Percentiles rank a stretch among this genome's conserved stretches.
Evolutionary conservation across 345 rosid genomes (phyloP).

Genomic region (Arabis hirsuta): DNA sequence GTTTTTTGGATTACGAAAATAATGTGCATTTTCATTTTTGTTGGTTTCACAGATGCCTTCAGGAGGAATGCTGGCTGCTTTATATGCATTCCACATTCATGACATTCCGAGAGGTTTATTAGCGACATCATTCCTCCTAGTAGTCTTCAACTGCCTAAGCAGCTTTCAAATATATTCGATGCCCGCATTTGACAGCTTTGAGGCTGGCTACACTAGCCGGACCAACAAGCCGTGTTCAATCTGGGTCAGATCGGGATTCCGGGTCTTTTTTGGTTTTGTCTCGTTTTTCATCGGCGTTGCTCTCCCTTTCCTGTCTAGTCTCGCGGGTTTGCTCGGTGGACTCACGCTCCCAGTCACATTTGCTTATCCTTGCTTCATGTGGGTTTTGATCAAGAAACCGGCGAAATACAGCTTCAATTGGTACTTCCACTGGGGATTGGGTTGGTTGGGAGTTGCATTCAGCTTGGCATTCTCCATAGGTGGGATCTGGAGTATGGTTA

Average conservation of each 20-base stretch:
- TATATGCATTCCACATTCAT: conserved; percentile 84
- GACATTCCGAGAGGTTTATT: conserved; percentile 91
- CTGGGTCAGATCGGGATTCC: conserved; percentile 93
- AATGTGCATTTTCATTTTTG: neutral
- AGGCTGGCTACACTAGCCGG: conserved; percentile 92
- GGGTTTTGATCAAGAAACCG: conserved; percentile 88
- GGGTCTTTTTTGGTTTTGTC: conserved; percentile 84
- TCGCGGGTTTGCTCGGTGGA: conserved; percentile 91
- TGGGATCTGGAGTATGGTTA: conserved; percentile 91
- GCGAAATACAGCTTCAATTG: conserved; percentile 85
- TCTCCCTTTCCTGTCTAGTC: conserved; percentile 88
- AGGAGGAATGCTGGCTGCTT: conserved; percentile 85
- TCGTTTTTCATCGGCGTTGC: conserved; percentile 91
- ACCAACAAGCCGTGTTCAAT: conserved; percentile 95
- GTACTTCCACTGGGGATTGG: conserved; percentile 93
- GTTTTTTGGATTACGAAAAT: too few relatives aligned
- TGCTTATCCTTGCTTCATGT: conserved; percentile 99
- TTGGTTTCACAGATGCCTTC: conserved; percentile 71
- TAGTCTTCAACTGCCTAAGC: conserved; percentile 88
- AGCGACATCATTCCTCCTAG: conserved; percentile 83
- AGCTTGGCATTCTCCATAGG: conserved; percentile 94
- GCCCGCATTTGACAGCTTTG: conserved; percentile 96
- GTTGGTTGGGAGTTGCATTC: conserved; percentile 91
- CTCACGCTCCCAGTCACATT: conserved; percentile 93
- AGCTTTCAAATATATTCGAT: conserved; percentile 97